These are phyloP conservation scores for Zymoseptoria brevis DNA, from an alignment of 2,329 filamentous ascomycete species.

Conservation along the genomic window DNA sequence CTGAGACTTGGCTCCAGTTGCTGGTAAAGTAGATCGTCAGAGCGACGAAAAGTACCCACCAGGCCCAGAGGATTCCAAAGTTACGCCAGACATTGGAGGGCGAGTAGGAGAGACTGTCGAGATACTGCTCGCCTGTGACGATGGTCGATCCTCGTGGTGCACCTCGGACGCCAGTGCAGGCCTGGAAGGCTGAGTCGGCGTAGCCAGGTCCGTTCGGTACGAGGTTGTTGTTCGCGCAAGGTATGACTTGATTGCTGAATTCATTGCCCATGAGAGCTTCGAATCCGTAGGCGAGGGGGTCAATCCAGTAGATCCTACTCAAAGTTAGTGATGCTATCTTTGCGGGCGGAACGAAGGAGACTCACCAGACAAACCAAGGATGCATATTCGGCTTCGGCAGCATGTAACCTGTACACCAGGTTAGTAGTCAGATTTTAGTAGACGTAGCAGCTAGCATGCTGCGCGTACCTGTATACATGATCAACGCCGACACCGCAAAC, in stretches of 20 bases:
- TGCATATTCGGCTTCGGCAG: conserved; percentile 32
- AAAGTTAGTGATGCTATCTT: too few species aligned
- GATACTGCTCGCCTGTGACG: conserved; percentile 56
- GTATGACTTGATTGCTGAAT: conserved; percentile 51
- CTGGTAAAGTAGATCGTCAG: conserved; percentile 52
- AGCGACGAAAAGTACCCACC: conserved; percentile 52
- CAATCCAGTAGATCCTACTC: conserved; percentile 49
- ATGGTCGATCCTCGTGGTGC: conserved; percentile 47
- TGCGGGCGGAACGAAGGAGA: too few species aligned
- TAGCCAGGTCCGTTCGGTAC: conserved; percentile 34
- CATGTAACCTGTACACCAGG: conserved; percentile 29
- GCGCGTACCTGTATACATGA: conserved; percentile 31
- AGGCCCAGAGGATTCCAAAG: conserved; percentile 59
- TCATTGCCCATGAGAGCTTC: conserved; percentile 59
- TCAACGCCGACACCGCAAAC: conserved; percentile 21
- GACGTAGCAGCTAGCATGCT: too few species aligned
- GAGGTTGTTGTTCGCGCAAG: conserved; percentile 45
- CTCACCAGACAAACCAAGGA: conserved; percentile 44
- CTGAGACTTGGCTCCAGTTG: conserved; percentile 44
- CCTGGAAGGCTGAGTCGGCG: conserved; percentile 25
- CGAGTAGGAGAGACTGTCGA: conserved; percentile 44
- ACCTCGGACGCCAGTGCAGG: conserved; percentile 45
- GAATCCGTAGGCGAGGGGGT: conserved; percentile 27
- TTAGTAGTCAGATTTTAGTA: too few species aligned
- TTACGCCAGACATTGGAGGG: conserved; percentile 45